Base-by-base conservation (phyloP, 2,329 filamentous ascomycete genomes). In the Dactylellina parvicollis region DNA sequence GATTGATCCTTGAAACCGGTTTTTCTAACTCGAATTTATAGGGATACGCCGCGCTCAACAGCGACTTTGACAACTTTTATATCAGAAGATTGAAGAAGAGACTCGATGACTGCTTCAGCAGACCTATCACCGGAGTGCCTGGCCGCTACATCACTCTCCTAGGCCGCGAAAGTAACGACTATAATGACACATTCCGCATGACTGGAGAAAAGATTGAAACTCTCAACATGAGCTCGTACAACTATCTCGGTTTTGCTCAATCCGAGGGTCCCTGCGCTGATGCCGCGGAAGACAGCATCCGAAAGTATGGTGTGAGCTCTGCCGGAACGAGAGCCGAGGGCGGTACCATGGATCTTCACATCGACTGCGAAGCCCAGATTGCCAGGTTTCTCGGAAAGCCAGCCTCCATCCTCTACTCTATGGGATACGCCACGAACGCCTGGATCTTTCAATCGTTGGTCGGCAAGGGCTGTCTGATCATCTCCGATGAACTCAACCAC, bases 21-120 rank as follows among this genome's bases (percentile, higher is more conserved):
- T 14, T 22, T 46, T 42, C 61, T 67, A 46, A 66, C 28, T 7
- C 22, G 2, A 8, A 59, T 28, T 12, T 47, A 22, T 50, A 78
- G 77, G 95, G 95, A 75, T 98, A 96, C 79, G 95, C 94, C 9
- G 92, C 95, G 1, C 85, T 99, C 76, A 98, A 97, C 82, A 96
- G 92, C 78, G 95, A 99, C 81, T 99, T 99, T 80, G 95, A 99
- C 84, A 98, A 94, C 82, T 99, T 99, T 81, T 99, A 99, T 82
- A 92, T 94, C 66, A 88, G 95, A 66, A 87, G 95, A 74, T 82
- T 99, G 79, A 98, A 99, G 85, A 87, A 92, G 84, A 89, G 95
- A 75, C 92, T 99, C 79, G 96, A 98, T 78, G 95, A 99, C 82
- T 96, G 92, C 83, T 99, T 99, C 80, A 90, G 94, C 77, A 88